These are phyloP conservation scores for Phylloporus sp. DNA, from an alignment of 768 basidiomycete genomes.

Conservation along the genomic window DNA sequence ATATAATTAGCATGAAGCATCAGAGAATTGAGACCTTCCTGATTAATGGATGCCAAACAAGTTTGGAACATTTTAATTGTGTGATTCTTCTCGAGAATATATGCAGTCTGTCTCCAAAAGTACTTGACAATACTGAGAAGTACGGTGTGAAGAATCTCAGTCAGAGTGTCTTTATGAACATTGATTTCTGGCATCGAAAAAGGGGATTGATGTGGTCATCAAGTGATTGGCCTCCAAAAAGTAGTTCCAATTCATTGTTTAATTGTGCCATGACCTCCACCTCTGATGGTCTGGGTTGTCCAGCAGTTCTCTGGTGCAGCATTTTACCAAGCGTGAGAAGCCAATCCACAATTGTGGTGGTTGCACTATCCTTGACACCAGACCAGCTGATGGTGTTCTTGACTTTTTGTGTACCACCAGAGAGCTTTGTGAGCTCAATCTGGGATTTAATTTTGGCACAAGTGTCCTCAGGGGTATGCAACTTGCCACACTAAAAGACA, in stretches of 20 bases:
- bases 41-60: conserved; percentile 20
- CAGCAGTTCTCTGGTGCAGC: background rate
- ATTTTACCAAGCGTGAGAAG: conserved; percentile 27
- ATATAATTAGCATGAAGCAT: conserved; percentile 5
- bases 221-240: conserved; percentile 1
- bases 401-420: conserved; percentile 8
- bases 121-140: conserved; percentile 34
- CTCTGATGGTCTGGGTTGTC: background rate
- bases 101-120: conserved; percentile 23
- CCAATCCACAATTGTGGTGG: conserved; percentile 29
- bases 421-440: background rate
- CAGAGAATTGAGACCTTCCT: conserved; percentile 24
- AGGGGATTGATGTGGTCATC: conserved; percentile 10
- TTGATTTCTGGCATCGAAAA: conserved; percentile 20
- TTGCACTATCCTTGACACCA: conserved; percentile 28
- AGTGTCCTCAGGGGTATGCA: conserved; percentile 2
- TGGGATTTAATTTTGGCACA: conserved; percentile 1
- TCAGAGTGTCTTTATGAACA: conserved; percentile 30
- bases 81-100: conserved; percentile 20
- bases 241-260: background rate
- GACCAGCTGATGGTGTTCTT: conserved; percentile 30
- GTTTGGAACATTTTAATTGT: conserved; percentile 18
- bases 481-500: background rate
- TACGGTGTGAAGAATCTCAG: conserved; percentile 31
- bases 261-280: background rate